These are phyloP conservation scores for Mortierella sp. DNA, from an alignment of 371 early-diverging fungal genomes.

Conservation along the genomic window DNA sequence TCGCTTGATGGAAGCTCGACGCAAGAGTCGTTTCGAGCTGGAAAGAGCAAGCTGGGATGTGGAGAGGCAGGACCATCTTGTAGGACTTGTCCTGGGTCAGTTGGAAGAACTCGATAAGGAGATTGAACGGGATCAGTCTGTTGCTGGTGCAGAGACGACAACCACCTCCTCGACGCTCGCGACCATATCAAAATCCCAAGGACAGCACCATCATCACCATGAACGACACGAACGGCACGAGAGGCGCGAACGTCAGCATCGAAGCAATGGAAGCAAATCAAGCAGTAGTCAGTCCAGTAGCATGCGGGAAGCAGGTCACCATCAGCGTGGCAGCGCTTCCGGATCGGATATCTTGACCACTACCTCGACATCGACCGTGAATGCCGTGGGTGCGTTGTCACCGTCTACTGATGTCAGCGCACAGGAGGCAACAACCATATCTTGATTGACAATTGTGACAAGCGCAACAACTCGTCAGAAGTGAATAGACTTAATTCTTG, in stretches of 20 bases:
- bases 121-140: conserved; percentile 42
- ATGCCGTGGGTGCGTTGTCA: neutral
- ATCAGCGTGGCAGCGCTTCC: conserved; percentile 21
- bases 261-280: conserved; percentile 44
- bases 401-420: conserved; percentile 1
- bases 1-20: conserved; percentile 43
- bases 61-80: conserved; percentile 52
- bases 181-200: conserved; percentile 11
- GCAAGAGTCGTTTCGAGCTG: conserved; percentile 51
- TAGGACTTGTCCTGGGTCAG: conserved; percentile 51
- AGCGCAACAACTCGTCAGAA: conserved; percentile 3
- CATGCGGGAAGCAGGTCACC: conserved; percentile 24
- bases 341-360: conserved; percentile 10
- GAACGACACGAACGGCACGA: conserved; percentile 38
- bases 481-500: too few species aligned
- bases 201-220: conserved; percentile 19
- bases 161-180: conserved; percentile 6
- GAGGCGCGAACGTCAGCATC: conserved; percentile 39
- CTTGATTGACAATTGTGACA: conserved; percentile 6
- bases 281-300: conserved; percentile 30
- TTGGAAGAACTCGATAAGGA: conserved; percentile 44
- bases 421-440: conserved; percentile 10
- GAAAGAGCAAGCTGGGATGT: conserved; percentile 55
- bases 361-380: neutral
- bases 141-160: neutral